Base-by-base conservation (phyloP, 768 basidiomycete genomes). In the Asterophora parasitica region DNA sequence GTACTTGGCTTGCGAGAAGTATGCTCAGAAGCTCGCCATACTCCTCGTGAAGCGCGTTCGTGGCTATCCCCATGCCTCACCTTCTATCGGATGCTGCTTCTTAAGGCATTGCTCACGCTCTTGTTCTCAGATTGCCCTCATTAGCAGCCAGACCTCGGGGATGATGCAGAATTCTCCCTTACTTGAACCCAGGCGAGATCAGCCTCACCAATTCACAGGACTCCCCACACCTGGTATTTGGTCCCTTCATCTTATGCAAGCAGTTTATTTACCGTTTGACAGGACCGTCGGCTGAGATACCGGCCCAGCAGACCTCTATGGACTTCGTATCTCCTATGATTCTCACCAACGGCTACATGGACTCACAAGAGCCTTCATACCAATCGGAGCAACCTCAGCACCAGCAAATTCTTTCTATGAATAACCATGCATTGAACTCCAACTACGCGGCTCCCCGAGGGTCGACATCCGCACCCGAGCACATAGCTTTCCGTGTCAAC, bases 241-340 rank as follows among this genome's bases (percentile, higher is more conserved):
- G 42, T 11, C 43, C 34, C 19, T 23, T 45, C 49, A 30, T 36
- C 23, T 35, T 32, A 53, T 42, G 45, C 12, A 23, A 16, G n/a
- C 31, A 28, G 27, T 32, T 23, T 31, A 30, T 38, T 42, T 42
- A n/a, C 11, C 30, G 12, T 20, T 17, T 1, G 26, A 7, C 52
- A 85, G 84, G 78, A 10, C 70, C 77, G 4, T 88, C 86, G 6
- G 70, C 77, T 8, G 84, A 88, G 65, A 73, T 88, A 44, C 77
- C 82, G 40, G 76, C 85, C 9, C 73, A 79, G 56, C 72, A 75
- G 46, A 69, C 76, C 27, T 65, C 74, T 5, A 67, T 69, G 50
- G 82, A 82, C 51, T 88, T 73, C 61, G 71, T 80, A 49, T 77
- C 83, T 1, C 83, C 82, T 9, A 79, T 85, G 68, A 69, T 78